Evolutionary conservation across 1,139 yeast species (phyloP), one percentile per base, ranked within the genome.

Genomic region (Blastobotrys serpentis): DNA sequence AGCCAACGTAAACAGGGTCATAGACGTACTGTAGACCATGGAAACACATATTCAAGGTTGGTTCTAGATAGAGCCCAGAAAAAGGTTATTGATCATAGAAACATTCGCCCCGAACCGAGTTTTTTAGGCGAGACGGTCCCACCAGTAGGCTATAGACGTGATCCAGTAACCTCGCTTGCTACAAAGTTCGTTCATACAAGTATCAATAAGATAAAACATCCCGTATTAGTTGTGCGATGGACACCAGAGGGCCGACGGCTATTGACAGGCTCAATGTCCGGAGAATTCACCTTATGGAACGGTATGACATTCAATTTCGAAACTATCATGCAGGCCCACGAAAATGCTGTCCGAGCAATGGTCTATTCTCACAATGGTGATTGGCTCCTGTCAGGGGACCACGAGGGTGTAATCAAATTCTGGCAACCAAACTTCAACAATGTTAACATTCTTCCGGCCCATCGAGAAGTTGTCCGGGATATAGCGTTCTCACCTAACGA

Each of bases 391-490:
- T 83, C 94, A 61, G 96, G 96, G 34, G 98, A 92, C 67, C 94
- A 89, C 61, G 90, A 84, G 52, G 99, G 98, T 26, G 75, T 77
- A 8, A 78, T 92, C 60, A 92, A 92, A 70, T 92, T 86, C 63
- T 94, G 98, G 98, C 98, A 92, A 68, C 95, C 98, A 5, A 92
- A 94, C 68, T 88, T 92, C 72, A 92, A 92, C 68, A 92, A 92
- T 71, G 97, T 94, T 43, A 86, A 87, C 52, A 69, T 92, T 34
- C 75, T 78, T 47, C 69, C 71, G 37, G 95, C 88, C 0, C 98
- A 92, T 65, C 72, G 70, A n/a, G 86, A 88, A 66, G 88, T 89
- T 11, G 79, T 92, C 32, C 76, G 96, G 56, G 98, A 88, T 60
- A 77, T 92, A 34, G 84, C 94, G 7, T 90, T 94, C 67, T 81